Evolutionary conservation across 2,329 filamentous ascomycete species (phyloP), one percentile per base, ranked within the genome.

Genomic region (Parascedosporium putredinis): DNA sequence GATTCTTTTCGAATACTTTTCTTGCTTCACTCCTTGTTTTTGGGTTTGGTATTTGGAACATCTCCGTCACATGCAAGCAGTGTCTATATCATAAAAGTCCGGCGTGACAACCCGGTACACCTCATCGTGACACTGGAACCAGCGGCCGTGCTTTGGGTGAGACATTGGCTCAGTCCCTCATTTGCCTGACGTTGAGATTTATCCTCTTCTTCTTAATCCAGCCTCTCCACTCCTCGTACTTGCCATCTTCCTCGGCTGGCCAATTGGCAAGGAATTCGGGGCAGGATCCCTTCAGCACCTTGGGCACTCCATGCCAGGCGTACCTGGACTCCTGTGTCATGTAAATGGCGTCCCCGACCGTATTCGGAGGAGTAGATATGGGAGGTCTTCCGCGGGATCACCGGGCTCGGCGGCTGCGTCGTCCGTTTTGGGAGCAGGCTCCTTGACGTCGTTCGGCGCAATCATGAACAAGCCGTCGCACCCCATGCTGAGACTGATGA

Each of bases 221-320:
- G 2, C 86, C 87, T 56, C 73, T 77, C 88, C 89, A 96, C 36
- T 72, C 71, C 47, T 79, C 72, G 59, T 78, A 88, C 40, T 65
- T 66, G 12, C 66, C 71, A n/a, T 67, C 62, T 45, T 60, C 68
- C 38, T 69, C 64, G 2, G 73, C 72, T 0, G 90, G 90, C 90
- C 90, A 97, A 38, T 84, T 70, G 51, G 72, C 68, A 46, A 97
- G 65, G 64, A 83, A 86, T 0, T 69, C 69, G 0, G 91, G 91
- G 65, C 90, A 97, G 0, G 88, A 95, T 1, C 70, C 78, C 44
- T 80, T 76, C 31, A 96, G 61, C 10, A 97, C 84, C 63, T 90
- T 93, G 5, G 93, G 90, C 10, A 97, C 89, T 10, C 87, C 90
- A 67, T 97, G 93, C 91, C 91, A 97, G 2, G 91, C 90, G 66